Percentiles rank a stretch among this genome's conserved stretches.
Evolutionary conservation across 2,329 filamentous ascomycete species (phyloP).

Genomic region (Eutypa lata): DNA sequence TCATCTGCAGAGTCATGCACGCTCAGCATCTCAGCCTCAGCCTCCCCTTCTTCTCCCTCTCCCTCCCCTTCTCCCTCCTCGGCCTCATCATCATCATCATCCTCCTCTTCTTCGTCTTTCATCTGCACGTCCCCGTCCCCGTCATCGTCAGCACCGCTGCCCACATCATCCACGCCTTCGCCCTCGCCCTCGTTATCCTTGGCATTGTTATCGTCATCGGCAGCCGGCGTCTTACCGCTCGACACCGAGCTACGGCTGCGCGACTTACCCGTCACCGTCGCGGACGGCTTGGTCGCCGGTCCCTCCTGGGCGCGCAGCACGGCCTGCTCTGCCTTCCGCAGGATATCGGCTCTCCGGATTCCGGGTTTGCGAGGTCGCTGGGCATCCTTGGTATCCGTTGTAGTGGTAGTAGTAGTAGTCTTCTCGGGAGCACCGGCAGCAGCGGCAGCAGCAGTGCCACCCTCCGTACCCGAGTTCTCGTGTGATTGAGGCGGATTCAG

Average conservation of each 20-base stretch:
- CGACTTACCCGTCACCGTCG: slow-evolving; percentile 39
- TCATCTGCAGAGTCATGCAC: slow-evolving; percentile 65
- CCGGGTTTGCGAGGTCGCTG: slow-evolving; percentile 41
- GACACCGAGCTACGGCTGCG: slow-evolving; percentile 50
- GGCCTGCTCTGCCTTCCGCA: slow-evolving; percentile 60
- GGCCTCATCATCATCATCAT: slow-evolving; percentile 28
- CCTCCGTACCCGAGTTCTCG: slow-evolving; percentile 33
- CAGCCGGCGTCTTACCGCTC: slow-evolving; percentile 44
- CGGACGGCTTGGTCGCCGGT: slow-evolving; percentile 32
- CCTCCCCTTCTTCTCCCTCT: slow-evolving; percentile 35
- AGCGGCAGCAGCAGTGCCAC: slow-evolving; percentile 21
- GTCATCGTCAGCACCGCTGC: slow-evolving; percentile 29
- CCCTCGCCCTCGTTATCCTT: slow-evolving; percentile 16
- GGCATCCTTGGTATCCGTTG: slow-evolving; percentile 30
- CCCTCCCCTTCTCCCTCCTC: slow-evolving; percentile 24
- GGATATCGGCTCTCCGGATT: slow-evolving; percentile 54
- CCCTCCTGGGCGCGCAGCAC: slow-evolving; percentile 49
- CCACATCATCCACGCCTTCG: slow-evolving; percentile 14
- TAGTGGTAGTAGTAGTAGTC: slow-evolving; percentile 22
- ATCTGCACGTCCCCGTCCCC: slow-evolving; percentile 24
- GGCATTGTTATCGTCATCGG: slow-evolving; percentile 23
- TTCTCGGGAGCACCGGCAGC: slow-evolving; percentile 1
- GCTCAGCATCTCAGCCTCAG: slow-evolving; percentile 48
- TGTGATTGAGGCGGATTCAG: slow-evolving; percentile 41
- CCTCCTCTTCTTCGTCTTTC: slow-evolving; percentile 1